phyloP scores from a whole-genome alignment of 768 basidiomycete species.

The Phylloporus sp. region DNA sequence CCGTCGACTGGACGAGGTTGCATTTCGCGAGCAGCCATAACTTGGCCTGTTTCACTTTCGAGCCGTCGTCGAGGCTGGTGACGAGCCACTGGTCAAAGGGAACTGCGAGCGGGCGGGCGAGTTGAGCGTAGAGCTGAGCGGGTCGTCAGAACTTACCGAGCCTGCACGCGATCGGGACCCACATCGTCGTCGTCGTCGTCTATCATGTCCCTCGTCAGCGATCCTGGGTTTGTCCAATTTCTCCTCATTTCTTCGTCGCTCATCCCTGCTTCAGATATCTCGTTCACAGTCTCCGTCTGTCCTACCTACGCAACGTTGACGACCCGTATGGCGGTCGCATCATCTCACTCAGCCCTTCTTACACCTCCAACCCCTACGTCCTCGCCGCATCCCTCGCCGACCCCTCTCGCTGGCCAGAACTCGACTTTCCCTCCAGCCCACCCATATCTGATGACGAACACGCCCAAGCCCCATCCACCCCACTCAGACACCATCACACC shows the following conservation, averaged over 20 bases:
- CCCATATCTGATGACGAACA: slow-evolving; percentile 67
- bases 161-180: slow-evolving; percentile 49
- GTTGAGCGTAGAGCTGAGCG: background rate
- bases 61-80: slow-evolving; percentile 58
- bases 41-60: slow-evolving; percentile 61
- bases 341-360: slow-evolving; percentile 73
- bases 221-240: slow-evolving; percentile 55
- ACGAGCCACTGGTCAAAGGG: slow-evolving; percentile 74
- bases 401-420: slow-evolving; percentile 77
- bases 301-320: slow-evolving; percentile 83
- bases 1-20: slow-evolving; percentile 34
- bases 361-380: slow-evolving; percentile 80
- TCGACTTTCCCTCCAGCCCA: slow-evolving; percentile 64
- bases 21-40: slow-evolving; percentile 57
- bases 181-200: background rate
- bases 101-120: slow-evolving; percentile 39
- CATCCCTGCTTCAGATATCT: slow-evolving; percentile 45
- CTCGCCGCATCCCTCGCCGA: slow-evolving; percentile 77
- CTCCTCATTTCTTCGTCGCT: background rate
- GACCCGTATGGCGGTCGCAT: slow-evolving; percentile 81
- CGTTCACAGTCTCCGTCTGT: slow-evolving; percentile 79
- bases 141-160: slow-evolving; percentile 40
- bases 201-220: slow-evolving; percentile 60
- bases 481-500: slow-evolving; percentile 81
- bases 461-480: slow-evolving; percentile 32